A percentile compares a stretch with the other conserved stretches of the same genome.
phyloP scores from a whole-genome alignment of 108 stramenopile species.

The Craspedostauros australis region DNA sequence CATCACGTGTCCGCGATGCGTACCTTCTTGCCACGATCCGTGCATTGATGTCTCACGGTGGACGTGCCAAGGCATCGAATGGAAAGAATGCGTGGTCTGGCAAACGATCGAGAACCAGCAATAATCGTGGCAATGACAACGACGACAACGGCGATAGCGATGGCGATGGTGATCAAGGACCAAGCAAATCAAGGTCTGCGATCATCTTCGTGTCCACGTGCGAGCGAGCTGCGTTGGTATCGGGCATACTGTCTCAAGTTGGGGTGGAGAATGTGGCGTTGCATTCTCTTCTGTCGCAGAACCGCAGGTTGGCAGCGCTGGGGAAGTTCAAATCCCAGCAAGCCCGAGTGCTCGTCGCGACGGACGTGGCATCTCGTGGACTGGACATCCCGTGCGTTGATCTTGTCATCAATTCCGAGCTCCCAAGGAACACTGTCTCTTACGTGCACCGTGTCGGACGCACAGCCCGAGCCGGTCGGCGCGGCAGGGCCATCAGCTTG shows the following conservation, averaged over 20 bases:
- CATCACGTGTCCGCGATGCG: conserved; percentile 77
- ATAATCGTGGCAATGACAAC: conserved; percentile 11
- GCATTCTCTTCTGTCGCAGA: conserved; percentile 89
- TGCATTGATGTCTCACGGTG: conserved; percentile 69
- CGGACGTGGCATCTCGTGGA: conserved; percentile 95
- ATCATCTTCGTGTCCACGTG: conserved; percentile 98
- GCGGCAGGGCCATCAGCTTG: conserved; percentile 91
- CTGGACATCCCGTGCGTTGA: conserved; percentile 97
- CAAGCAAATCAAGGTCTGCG: conserved; percentile 65
- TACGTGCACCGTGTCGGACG: conserved; percentile 97
- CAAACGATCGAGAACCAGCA: neutral
- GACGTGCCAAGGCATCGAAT: conserved; percentile 40
- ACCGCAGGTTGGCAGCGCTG: conserved; percentile 84
- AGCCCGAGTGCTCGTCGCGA: conserved; percentile 92
- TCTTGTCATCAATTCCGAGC: conserved; percentile 93
- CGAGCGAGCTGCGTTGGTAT: conserved; percentile 86
- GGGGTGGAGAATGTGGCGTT: conserved; percentile 88
- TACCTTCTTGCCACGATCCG: conserved; percentile 74
- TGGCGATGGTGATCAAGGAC: conserved; percentile 39
- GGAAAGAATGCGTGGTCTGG: conserved; percentile 25
- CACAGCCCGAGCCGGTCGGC: conserved; percentile 95
- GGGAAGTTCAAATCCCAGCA: conserved; percentile 86
- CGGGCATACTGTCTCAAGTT: conserved; percentile 80
- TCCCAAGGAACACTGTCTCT: conserved; percentile 89
- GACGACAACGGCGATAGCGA: conserved; percentile 16